These are phyloP conservation scores for Trichoderma gamsii DNA, from an alignment of 495 filamentous ascomycete genomes.

Conservation along the genomic window DNA sequence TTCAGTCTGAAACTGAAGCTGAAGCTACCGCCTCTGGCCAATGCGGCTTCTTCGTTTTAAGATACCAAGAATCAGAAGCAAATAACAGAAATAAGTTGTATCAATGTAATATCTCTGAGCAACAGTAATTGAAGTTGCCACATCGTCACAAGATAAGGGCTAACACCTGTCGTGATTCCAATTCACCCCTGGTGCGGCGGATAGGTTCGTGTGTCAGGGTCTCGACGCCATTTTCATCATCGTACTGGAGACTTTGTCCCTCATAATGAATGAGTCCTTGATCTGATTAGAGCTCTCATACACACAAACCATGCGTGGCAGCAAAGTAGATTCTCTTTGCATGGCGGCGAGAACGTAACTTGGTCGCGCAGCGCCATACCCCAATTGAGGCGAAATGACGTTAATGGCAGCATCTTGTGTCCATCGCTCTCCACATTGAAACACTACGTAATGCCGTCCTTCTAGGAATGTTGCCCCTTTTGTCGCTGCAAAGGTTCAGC, in stretches of 20 bases:
- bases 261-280: not conserved
- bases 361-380: not conserved
- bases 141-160: not conserved
- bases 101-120: not conserved
- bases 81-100: not conserved
- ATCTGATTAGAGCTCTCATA: not conserved
- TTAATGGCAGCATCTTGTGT: not conserved
- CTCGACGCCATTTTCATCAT: not conserved
- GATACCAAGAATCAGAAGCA: not conserved
- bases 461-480: not conserved
- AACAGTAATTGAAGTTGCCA: not conserved
- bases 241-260: not conserved
- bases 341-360: not conserved
- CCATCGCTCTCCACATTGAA: not conserved
- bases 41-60: no score
- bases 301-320: not conserved
- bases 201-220: not conserved
- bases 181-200: not conserved
- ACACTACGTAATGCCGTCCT: no score
- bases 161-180: not conserved
- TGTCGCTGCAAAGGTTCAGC: not conserved
- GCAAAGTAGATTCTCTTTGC: slow-evolving; percentile 6
- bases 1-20: no score
- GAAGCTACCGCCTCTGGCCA: no score
- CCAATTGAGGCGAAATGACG: not conserved